Evolutionary conservation across 75 land plant species (phyloP), one percentile per base, ranked within the genome.

Genomic region (Pinus taeda): DNA sequence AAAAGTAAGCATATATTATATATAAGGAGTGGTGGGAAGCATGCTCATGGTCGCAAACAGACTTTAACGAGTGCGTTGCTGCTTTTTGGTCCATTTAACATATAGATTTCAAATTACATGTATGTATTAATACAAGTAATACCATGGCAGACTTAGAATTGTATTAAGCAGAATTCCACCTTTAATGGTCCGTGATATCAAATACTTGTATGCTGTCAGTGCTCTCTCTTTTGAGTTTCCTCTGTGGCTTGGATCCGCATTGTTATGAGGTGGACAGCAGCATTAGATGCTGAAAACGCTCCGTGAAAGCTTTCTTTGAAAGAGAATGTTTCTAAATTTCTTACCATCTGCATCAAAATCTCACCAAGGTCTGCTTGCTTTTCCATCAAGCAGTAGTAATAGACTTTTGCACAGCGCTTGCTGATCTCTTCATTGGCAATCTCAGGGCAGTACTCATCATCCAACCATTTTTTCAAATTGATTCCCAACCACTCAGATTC

Each of bases 241-340:
- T 80, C 83, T n/a, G 55, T 57, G 59, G 57, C 71, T 14, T 78
- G 77, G 17, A 88, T 88, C 60, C 91, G 80, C 73, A 81, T 84
- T 26, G 82, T 73, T 57, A 96, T 93, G 11, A 96, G 87, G 79
- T 80, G 79, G 21, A 96, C 75, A 37, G 99, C 99, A 60, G 99
- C 99, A 84, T 96, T 96, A 24, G 99, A 98, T 5, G 99, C 90
- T 9, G 95, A 88, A 78, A 92, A 96, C 36, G 93, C 93, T 17
- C 99, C 99, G 85, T 96, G 99, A 49, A 96, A 96, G 83, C 99
- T 96, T 59, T 96, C 95, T 76, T 92, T 82, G 80, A 92, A 96
- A 18, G 97, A 93, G 59, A 96, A 85, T 3, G 86, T 82, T 77
- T 96, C 92, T 83, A 96, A 81, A 59, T 90, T 91, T 22, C 85